Base-by-base conservation (phyloP, 805 yeast genomes). In the Priceomyces carsonii region DNA sequence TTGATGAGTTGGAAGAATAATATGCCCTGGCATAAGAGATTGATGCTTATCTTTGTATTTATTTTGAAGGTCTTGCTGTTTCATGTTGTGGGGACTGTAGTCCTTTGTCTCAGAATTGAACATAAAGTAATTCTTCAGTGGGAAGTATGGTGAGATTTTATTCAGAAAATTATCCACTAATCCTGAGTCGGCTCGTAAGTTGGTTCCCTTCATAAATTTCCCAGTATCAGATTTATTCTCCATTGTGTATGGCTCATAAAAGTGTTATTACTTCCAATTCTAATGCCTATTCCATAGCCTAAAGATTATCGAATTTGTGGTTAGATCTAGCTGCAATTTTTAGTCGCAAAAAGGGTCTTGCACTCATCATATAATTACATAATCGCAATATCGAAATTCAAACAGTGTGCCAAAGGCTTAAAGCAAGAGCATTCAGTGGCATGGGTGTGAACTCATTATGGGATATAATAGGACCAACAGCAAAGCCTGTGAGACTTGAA, bases 401-500 rank as follows among this genome's bases (percentile, higher is more conserved):
- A n/a, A n/a, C n/a, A n/a, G n/a, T n/a, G n/a, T n/a, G n/a, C n/a
- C n/a, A n/a, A n/a, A n/a, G n/a, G n/a, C n/a, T n/a, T n/a, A n/a
- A n/a, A n/a, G n/a, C n/a, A n/a, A n/a, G n/a, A n/a, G n/a, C n/a
- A n/a, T n/a, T n/a, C n/a, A n/a, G 26, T 18, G 20, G 29, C 9
- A 91, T 93, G 99, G 99, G 99, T 66, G 99, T 93, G 30, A 87
- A 86, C 50, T 85, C 93, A 6, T 75, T 93, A 31, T 93, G 99
- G 99, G 88, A 82, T 33, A 80, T 93, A 8, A 69, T 91, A 2
- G 95, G 88, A 5, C 95, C 96, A 0, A 77, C 91, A 0, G 93
- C 98, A 0, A 71, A 85, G 32, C 96, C 99, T 0, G 95, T 93
- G 2, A 73, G 91, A 35, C 71, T 93, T 18, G 98, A 91, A 56